Evolutionary conservation across 495 filamentous ascomycete genomes (phyloP), one percentile per base, ranked within the genome.

Genomic region (Parachaetomium inaequale): DNA sequence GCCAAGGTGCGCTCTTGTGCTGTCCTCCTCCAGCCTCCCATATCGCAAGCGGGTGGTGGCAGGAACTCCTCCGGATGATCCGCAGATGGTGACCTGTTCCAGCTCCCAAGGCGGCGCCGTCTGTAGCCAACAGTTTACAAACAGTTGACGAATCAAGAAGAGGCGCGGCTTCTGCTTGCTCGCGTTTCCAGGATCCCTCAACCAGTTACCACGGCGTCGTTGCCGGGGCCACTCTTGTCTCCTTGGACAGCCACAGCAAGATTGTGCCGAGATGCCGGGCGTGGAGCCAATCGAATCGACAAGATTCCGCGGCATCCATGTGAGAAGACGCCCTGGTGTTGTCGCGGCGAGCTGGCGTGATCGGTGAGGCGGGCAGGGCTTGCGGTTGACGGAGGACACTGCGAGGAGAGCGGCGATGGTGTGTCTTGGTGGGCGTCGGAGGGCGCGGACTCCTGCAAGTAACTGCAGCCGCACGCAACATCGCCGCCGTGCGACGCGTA

Each of bases 391-490:
- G 26, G 2, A 21, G 45, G 1, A 49, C 7, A 31, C 45, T 7
- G 15, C 3, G 28, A 19, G n/a, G 15, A 11, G 3, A 26, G 45
- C 21, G 21, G 45, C 10, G 45, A 29, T 29, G 26, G 49, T 26
- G 12, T 40, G 42, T 46, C 19, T 5, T 23, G 42, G 42, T 23
- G n/a, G n/a, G 8, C 15, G 47, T 50, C 17, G 8, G 14, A 31
- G 7, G 15, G 12, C 23, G 34, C 32, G 5, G 31, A 2, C 36
- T 21, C 25, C 11, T 45, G 54, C 34, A 15, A 26, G 56, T 50
- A 49, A 38, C 56, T 45, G 32, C 43, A 47, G 43, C 43, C 15
- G 56, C 15, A 38, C 12, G 21, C 31, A 57, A n/a, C 45, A n/a
- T 28, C 3, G 56, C n/a, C 14, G 31, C 8, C 31, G 43, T 50